Percentiles rank a stretch among this genome's conserved stretches.
phyloP scores from a whole-genome alignment of 225 moss, liverwort and hornwort species.

The Physcomitrium patens region DNA sequence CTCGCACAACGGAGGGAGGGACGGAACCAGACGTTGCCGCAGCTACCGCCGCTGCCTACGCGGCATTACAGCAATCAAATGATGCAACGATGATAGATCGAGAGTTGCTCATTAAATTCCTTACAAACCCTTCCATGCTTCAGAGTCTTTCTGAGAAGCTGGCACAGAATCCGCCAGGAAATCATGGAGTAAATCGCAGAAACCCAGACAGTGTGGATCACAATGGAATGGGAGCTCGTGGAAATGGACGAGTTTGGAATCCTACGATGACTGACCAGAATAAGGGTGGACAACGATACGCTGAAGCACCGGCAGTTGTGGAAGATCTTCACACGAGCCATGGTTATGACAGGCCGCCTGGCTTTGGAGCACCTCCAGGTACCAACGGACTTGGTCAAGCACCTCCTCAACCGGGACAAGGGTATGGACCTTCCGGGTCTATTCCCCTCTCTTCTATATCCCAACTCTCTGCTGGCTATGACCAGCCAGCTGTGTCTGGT shows the following conservation, averaged over 20 bases:
- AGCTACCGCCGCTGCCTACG: conserved; percentile 83
- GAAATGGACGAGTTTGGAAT: conserved; percentile 49
- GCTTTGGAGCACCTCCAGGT: conserved; percentile 48
- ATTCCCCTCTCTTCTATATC: conserved; percentile 35
- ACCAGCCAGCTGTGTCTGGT: conserved; percentile 42
- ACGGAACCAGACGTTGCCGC: conserved; percentile 70
- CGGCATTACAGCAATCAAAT: conserved; percentile 76
- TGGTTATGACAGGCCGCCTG: conserved; percentile 56
- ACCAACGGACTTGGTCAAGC: conserved; percentile 32
- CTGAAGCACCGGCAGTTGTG: conserved; percentile 24
- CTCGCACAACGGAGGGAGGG: conserved; percentile 49
- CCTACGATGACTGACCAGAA: conserved; percentile 27
- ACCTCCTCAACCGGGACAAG: conserved; percentile 30
- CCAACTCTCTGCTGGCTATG: conserved; percentile 30
- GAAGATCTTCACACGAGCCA: conserved; percentile 26
- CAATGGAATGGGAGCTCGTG: conserved; percentile 45
- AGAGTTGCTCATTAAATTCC: conserved; percentile 85
- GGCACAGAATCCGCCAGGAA: conserved; percentile 49
- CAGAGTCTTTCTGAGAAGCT: conserved; percentile 68
- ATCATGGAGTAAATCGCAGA: conserved; percentile 25
- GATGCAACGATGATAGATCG: conserved; percentile 90
- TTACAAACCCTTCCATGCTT: conserved; percentile 86
- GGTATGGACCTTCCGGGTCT: conserved; percentile 28
- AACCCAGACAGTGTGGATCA: conserved; percentile 41
- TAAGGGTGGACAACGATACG: conserved; percentile 44